Evolutionary conservation across 139 green algal species (phyloP).

Genomic region (Volvox reticuliferus): DNA sequence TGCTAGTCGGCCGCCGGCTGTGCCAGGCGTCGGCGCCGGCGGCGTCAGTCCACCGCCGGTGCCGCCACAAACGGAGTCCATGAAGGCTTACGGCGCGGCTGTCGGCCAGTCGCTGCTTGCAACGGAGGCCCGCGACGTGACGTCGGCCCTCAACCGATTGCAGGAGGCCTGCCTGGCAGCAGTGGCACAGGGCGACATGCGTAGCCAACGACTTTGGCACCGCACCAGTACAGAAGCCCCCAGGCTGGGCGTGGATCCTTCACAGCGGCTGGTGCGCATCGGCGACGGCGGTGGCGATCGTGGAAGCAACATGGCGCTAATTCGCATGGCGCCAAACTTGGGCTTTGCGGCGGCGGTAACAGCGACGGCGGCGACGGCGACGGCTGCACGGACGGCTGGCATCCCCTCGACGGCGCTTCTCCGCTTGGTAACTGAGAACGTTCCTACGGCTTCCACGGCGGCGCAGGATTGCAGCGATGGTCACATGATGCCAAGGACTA

Average conservation of each 20-base stretch:
- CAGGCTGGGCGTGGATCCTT: background rate
- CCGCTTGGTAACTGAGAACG: too few species aligned
- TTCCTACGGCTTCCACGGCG: too few species aligned
- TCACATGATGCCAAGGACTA: background rate
- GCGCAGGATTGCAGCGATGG: too few species aligned
- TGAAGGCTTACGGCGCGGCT: background rate
- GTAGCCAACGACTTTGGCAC: background rate
- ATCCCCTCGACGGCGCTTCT: background rate
- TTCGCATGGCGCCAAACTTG: background rate
- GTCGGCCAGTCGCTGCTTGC: background rate
- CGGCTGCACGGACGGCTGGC: background rate
- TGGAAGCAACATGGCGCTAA: background rate
- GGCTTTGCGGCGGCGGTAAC: too few species aligned
- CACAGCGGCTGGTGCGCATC: background rate
- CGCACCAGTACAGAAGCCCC: background rate
- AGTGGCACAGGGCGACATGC: constrained; percentile 14
- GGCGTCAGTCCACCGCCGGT: background rate
- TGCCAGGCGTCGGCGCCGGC: background rate
- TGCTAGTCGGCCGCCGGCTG: background rate
- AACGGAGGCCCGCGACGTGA: constrained; percentile 21
- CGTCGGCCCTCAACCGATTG: constrained; percentile 12
- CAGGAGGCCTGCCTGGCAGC: constrained; percentile 38
- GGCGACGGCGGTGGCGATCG: background rate
- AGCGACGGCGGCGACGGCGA: background rate
- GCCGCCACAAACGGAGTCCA: background rate